Evolutionary conservation across 116 monocot genomes (phyloP), one percentile per base, ranked within the genome.

Genomic region (Cymodocea nodosa): DNA sequence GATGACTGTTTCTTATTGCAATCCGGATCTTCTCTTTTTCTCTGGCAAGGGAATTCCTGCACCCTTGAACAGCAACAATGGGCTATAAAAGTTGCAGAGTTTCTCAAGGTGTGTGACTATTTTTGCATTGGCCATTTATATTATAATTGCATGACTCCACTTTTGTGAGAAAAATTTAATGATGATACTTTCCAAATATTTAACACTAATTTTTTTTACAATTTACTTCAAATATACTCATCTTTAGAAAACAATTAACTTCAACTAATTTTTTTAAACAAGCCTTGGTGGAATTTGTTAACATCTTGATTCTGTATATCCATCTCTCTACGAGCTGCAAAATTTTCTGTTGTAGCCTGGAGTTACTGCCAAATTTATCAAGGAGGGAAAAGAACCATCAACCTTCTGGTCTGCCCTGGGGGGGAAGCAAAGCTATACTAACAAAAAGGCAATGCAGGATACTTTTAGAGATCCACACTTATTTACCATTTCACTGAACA

Each of bases 361-460:
- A 56, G 84, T 70, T 56, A 15, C 67, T 4, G 50, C 89, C 64
- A 98, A 92, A 56, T 86, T 89, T 83, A 74, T 75, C 13, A 98
- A 98, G 73, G 98, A 98, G 67, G 98, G 98, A 62, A 92, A 92
- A 39, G 98, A 98, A 61, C 79, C 86, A 73, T 92, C 92, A 69
- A 75, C 84, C 35, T 98, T 98, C 68, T 98, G 98, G 98, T 89
- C 79, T 89, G 89, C 89, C 20, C 89, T 98, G 65, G 98, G 98
- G 40, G 98, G 98, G 54, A 98, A 98, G 56, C 86, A 89, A 74
- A 81, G 71, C 66, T 92, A 73, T 66, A 80, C 81, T 3, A 81
- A 73, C 56, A 86, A 92, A 75, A 89, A 80, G 59, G 63, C 68
- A 40, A 17, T 69, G 30, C 80, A 84, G 49, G 98, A 98, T 48